These are phyloP conservation scores for Echeveria elegans DNA, from an alignment of 164 flowering plant genomes.

Conservation along the genomic window DNA sequence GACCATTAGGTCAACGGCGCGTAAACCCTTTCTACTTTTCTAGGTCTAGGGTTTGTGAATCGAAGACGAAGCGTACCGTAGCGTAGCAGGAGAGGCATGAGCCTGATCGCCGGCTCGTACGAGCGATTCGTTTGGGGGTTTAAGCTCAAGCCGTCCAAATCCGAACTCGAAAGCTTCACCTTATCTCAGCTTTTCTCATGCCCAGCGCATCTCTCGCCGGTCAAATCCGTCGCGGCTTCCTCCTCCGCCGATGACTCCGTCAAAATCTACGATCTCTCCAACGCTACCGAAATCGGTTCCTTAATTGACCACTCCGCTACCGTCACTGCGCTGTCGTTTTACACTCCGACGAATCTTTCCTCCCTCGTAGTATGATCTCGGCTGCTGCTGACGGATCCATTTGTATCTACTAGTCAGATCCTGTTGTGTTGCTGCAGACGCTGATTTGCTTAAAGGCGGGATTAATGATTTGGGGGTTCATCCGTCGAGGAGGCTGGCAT, in stretches of 20 bases:
- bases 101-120: slow-evolving; percentile 83
- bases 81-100: slow-evolving; percentile 26
- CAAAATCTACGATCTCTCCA: slow-evolving; percentile 67
- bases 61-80: background rate
- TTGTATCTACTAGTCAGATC: slow-evolving; percentile 69
- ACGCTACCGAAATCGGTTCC: slow-evolving; percentile 62
- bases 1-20: background rate
- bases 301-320: slow-evolving; percentile 46
- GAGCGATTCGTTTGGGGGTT: slow-evolving; percentile 87
- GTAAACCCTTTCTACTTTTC: background rate
- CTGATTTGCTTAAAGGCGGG: slow-evolving; percentile 41
- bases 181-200: slow-evolving; percentile 69
- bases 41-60: background rate
- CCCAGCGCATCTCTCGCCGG: slow-evolving; percentile 67
- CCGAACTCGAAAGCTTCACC: slow-evolving; percentile 22
- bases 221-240: slow-evolving; percentile 69
- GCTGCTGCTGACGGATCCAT: slow-evolving; percentile 65
- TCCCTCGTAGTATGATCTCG: slow-evolving; percentile 73
- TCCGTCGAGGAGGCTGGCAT: slow-evolving; percentile 60
- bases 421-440: slow-evolving; percentile 64
- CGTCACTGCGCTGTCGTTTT: slow-evolving; percentile 67
- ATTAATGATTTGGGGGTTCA: slow-evolving; percentile 61
- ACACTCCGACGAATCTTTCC: slow-evolving; percentile 38
- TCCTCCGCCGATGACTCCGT: slow-evolving; percentile 69
- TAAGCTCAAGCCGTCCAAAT: slow-evolving; percentile 37